Base-by-base conservation (phyloP, 2,329 filamentous ascomycete genomes). In the Fusarium gaditjirri region DNA sequence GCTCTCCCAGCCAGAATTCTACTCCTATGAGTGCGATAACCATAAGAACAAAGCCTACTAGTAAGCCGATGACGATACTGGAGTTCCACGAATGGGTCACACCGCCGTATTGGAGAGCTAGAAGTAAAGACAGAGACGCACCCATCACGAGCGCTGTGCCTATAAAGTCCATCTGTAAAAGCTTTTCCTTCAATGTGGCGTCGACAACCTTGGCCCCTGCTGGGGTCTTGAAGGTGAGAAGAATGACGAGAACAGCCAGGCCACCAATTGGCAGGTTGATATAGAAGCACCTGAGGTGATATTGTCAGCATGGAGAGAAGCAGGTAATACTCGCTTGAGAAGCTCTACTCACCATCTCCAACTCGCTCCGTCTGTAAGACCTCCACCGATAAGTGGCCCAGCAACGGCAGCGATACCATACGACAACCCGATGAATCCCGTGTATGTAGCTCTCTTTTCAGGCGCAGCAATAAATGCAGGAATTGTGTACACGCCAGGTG, bases 401-500 rank as follows among this genome's bases (percentile, higher is more conserved):
- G 38, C 29, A 21, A 56, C 39, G n/a, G 49, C 49, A 10, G 49
- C 49, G 7, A 53, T 53, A n/a, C 49, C 49, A 10, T 53, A 53
- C 0, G 33, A 56, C 0, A 56, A 7, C 5, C 27, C 53, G 2
- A 56, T 25, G 38, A 31, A 56, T 6, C 53, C 29, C 3, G 49
- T 53, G 0, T 39, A 39, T 39, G 49, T 39, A 29, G 39, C 38
- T 35, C 53, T 44, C 12, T 56, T 56, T 9, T 43, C 36, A 1
- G 53, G 53, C 0, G 19, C 38, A 1, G 29, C 39, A 9, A 44
- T 31, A 7, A 44, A 56, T 17, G 39, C 85, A 71, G 87, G 84
- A 71, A 88, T 86, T 23, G 82, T 86, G 76, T 86, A 84, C 3
- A 81, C 81, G 0, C 86, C 86, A 2, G 80, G 81, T 44, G 81